phyloP scores from a whole-genome alignment of 805 yeast genomes.

The Diddensiella santjacobensis region DNA sequence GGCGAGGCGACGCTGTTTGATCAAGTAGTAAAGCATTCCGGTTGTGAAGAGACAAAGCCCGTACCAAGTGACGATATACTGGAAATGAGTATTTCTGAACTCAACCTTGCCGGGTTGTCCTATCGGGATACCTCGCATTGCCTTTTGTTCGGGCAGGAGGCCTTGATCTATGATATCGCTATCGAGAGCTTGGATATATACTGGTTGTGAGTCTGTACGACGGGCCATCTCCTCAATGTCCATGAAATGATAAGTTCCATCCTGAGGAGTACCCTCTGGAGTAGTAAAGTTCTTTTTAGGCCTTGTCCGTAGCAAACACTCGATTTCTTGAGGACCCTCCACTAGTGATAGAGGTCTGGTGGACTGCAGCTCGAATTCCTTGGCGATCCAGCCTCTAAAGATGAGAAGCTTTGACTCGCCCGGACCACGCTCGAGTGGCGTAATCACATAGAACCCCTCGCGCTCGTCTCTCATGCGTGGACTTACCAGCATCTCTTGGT shows the following conservation, averaged over 20 bases:
- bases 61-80: constrained; percentile 93
- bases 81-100: constrained; percentile 83
- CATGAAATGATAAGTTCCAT: constrained; percentile 70
- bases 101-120: constrained; percentile 80
- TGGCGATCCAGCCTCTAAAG: constrained; percentile 89
- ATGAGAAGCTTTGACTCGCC: constrained; percentile 68
- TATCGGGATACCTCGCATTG: constrained; percentile 82
- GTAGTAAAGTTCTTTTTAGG: constrained; percentile 63
- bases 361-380: constrained; percentile 52
- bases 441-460: constrained; percentile 73
- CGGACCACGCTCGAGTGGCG: constrained; percentile 78
- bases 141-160: constrained; percentile 46
- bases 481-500: constrained; percentile 86
- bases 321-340: constrained; percentile 63
- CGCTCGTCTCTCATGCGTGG: constrained; percentile 73
- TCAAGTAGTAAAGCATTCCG: constrained; percentile 54
- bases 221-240: constrained; percentile 80
- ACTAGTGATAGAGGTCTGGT: constrained; percentile 67
- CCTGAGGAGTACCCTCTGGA: constrained; percentile 62
- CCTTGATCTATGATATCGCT: constrained; percentile 39
- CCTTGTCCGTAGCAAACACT: constrained; percentile 69
- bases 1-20: constrained; percentile 39
- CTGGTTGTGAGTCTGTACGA: constrained; percentile 61
- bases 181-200: constrained; percentile 71
- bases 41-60: constrained; percentile 75